Evolutionary conservation across 768 basidiomycete genomes (phyloP).

Genomic region (Termitomyces sp.): DNA sequence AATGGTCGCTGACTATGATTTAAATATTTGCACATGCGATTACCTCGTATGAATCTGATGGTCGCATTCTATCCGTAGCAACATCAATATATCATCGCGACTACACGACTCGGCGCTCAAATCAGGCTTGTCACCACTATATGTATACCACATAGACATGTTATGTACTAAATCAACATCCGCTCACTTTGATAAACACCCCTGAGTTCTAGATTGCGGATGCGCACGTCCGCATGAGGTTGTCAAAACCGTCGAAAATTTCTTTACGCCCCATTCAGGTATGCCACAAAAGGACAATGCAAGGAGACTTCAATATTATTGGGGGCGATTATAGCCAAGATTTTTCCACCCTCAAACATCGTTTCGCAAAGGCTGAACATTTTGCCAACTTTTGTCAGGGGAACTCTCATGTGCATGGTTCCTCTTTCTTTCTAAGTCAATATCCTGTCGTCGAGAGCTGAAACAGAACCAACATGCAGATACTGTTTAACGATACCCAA

Average conservation of each 20-base stretch:
- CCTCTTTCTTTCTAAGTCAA: neutral
- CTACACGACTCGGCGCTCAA: too few relatives aligned
- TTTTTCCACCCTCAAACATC: neutral
- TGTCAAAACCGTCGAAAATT: too few relatives aligned
- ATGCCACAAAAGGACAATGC: neutral
- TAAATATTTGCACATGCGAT: constrained; percentile 1
- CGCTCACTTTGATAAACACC: too few relatives aligned
- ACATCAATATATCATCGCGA: neutral
- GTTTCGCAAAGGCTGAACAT: neutral
- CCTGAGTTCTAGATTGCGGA: too few relatives aligned
- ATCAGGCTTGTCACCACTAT: too few relatives aligned
- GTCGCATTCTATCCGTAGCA: constrained; percentile 9
- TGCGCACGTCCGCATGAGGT: too few relatives aligned
- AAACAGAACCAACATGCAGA: neutral
- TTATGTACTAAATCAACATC: too few relatives aligned
- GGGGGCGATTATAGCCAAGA: neutral
- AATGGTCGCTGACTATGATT: neutral
- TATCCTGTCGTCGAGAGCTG: neutral
- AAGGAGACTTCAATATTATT: neutral
- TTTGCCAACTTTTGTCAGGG: neutral
- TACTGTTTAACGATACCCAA: neutral
- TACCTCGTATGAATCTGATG: constrained; percentile 3
- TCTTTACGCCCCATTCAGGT: neutral
- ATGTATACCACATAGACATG: too few relatives aligned
- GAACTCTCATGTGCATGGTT: too few relatives aligned